Conservation (phyloP, 805 yeast species). For the Schizosaccharomyces octosporus region DNA sequence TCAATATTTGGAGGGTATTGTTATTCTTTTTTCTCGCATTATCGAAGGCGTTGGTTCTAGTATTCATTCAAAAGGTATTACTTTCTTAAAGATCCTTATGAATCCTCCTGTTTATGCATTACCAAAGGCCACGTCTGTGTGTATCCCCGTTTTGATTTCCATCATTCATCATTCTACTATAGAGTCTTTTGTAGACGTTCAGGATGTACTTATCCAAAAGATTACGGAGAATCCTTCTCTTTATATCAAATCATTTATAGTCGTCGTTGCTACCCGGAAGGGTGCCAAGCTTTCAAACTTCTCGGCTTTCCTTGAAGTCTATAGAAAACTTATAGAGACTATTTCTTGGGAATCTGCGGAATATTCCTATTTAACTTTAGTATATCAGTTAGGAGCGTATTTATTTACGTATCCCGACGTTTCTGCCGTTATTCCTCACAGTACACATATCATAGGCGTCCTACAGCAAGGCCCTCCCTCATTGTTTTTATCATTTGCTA, state of each 20-base stretch:
- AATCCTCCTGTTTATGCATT: background rate
- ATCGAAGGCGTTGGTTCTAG: conserved; percentile 45
- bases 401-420: background rate
- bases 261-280: background rate
- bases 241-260: background rate
- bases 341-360: background rate
- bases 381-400: background rate
- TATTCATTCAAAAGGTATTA: conserved; percentile 45
- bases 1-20: conserved; percentile 32
- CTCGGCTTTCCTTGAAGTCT: background rate
- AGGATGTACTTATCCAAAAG: background rate
- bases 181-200: background rate
- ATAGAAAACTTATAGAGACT: background rate
- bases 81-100: conserved; percentile 18
- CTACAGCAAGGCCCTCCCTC: background rate
- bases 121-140: background rate
- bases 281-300: background rate
- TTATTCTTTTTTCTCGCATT: conserved; percentile 44
- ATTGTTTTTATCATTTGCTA: background rate
- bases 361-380: background rate
- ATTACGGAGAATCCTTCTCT: background rate
- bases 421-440: background rate
- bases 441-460: background rate
- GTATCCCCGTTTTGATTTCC: background rate
- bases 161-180: background rate